Evolutionary conservation across 192 early-diverging fungal genomes (phyloP).

Genomic region (Backusella macrospora): DNA sequence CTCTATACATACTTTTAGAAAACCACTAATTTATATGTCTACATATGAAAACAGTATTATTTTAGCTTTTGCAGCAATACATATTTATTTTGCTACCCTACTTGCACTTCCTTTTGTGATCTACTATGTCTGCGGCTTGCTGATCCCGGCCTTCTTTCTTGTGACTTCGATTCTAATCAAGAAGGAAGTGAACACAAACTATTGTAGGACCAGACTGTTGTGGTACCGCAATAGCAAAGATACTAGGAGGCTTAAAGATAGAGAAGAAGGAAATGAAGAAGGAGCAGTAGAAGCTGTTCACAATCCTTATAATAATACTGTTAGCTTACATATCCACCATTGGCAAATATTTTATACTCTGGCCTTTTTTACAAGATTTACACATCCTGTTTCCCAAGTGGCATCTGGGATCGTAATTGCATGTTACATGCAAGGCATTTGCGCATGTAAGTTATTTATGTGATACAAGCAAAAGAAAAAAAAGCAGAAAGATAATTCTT

Average conservation of each 20-base stretch:
- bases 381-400: constrained; percentile 66
- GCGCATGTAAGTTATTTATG: constrained; percentile 35
- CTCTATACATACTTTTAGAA: too few species aligned
- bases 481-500: neutral
- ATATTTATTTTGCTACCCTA: constrained; percentile 49
- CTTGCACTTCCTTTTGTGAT: constrained; percentile 43
- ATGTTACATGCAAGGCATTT: constrained; percentile 72
- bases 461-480: neutral
- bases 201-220: constrained; percentile 12
- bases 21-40: neutral
- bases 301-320: constrained; percentile 21
- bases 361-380: constrained; percentile 78
- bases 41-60: constrained; percentile 42
- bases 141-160: constrained; percentile 49
- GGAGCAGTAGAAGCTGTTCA: neutral
- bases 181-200: constrained; percentile 50
- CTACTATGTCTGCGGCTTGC: constrained; percentile 50
- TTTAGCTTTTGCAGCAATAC: constrained; percentile 61
- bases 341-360: constrained; percentile 86
- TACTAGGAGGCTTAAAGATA: neutral
- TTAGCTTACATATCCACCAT: constrained; percentile 71
- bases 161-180: constrained; percentile 34
- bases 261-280: neutral
- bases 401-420: constrained; percentile 72
- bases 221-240: neutral